Conservation (phyloP, 2,329 filamentous ascomycete genomes). For the Arthrinium puccinioides region DNA sequence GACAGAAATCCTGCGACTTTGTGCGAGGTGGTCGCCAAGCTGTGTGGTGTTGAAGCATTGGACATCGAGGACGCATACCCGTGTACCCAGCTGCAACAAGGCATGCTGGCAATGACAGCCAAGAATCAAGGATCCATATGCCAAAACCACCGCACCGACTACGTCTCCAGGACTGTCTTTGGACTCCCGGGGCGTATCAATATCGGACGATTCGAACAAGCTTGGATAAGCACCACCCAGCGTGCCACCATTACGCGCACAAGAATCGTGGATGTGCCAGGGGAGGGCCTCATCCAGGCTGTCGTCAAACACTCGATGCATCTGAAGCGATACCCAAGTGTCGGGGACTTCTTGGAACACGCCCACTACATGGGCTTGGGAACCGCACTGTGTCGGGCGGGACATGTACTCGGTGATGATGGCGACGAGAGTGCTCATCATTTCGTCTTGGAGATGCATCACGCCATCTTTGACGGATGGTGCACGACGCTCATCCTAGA, state of each 20-base stretch:
- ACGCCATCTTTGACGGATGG: neutral
- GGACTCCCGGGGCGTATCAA: neutral
- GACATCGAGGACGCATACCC: slow-evolving; percentile 1
- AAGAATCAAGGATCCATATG: neutral
- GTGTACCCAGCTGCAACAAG: slow-evolving; percentile 3
- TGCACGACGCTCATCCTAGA: neutral
- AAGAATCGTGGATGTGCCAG: neutral
- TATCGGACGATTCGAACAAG: neutral
- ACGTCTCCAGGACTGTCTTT: neutral
- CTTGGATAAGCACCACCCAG: neutral
- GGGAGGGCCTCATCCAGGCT: neutral
- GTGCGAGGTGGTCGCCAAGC: neutral
- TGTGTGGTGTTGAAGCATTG: neutral
- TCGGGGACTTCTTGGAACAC: neutral
- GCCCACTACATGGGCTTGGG: neutral
- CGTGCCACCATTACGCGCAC: neutral
- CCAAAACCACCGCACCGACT: neutral
- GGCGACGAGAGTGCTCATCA: neutral
- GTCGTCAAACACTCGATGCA: neutral
- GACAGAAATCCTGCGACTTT: neutral
- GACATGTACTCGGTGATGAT: neutral
- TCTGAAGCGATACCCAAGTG: neutral
- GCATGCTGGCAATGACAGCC: neutral
- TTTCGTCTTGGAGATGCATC: neutral
- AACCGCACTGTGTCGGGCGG: neutral